These are phyloP conservation scores for Chlamydomonas schloesseri DNA, from an alignment of 139 green algal genomes.

Conservation along the genomic window DNA sequence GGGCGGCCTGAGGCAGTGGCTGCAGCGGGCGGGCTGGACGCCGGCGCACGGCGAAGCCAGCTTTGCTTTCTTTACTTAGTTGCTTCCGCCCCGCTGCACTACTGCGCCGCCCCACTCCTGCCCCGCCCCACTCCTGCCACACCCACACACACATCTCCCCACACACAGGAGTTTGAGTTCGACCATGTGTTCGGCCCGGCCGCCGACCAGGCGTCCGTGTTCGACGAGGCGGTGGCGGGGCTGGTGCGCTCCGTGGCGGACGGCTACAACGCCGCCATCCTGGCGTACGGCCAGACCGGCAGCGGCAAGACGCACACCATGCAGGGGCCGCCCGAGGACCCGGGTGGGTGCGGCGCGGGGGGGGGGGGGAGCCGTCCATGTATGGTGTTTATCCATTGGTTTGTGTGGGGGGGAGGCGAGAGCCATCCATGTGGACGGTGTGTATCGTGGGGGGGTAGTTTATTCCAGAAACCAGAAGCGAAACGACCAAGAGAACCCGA, in stretches of 20 bases:
- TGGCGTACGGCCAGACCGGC: slow-evolving; percentile 88
- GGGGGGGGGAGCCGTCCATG: no score
- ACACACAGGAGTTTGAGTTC: slow-evolving; percentile 58
- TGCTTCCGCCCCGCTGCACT: no score
- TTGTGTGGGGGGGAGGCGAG: no score
- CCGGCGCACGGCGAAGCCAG: no score
- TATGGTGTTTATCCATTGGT: no score
- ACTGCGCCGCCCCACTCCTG: not conserved
- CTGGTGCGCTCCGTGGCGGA: slow-evolving; percentile 68
- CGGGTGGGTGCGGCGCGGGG: not conserved
- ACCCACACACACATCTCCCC: not conserved
- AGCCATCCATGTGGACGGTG: no score
- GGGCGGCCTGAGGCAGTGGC: no score
- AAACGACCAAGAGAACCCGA: no score
- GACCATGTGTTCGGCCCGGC: slow-evolving; percentile 63
- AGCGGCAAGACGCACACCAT: slow-evolving; percentile 91
- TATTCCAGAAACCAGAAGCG: no score
- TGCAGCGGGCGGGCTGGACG: no score
- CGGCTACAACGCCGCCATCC: slow-evolving; percentile 84
- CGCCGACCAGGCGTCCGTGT: slow-evolving; percentile 51
- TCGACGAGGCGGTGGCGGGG: slow-evolving; percentile 65
- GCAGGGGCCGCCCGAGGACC: slow-evolving; percentile 59
- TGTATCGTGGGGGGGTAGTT: no score
- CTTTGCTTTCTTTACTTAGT: no score
- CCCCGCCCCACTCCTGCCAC: not conserved